Evolutionary conservation across 2,329 filamentous ascomycete species (phyloP).

Genomic region (Clarireedia hainanense): DNA sequence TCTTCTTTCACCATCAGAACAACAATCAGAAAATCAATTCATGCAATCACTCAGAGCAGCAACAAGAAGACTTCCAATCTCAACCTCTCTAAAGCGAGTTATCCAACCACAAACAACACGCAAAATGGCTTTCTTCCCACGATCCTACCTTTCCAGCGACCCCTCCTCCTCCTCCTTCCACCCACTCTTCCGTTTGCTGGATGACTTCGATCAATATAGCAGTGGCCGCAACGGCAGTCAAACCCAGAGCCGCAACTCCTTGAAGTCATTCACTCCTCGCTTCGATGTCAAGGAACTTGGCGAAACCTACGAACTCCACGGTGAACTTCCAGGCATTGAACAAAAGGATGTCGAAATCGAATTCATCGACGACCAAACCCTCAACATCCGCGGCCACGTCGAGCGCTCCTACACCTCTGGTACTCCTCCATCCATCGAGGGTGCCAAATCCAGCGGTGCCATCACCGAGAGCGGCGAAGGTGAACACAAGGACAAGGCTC

Average conservation of each 20-base stretch:
- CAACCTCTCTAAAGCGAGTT: conserved; percentile 8
- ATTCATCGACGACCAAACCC: conserved; percentile 68
- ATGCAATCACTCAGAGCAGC: conserved; percentile 8
- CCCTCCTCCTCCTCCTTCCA: conserved; percentile 40
- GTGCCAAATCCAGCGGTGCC: conserved; percentile 29
- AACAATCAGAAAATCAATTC: conserved; percentile 9
- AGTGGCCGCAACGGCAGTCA: conserved; percentile 9
- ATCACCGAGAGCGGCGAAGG: conserved; percentile 42
- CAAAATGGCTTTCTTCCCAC: conserved; percentile 56
- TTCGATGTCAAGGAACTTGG: conserved; percentile 71
- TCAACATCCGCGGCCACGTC: conserved; percentile 61
- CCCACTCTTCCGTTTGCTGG: conserved; percentile 56
- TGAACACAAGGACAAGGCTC: conserved; percentile 17
- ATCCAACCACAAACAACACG: conserved; percentile 23
- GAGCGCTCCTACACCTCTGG: conserved; percentile 54
- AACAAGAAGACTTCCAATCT: conserved; percentile 8
- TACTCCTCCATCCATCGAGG: conserved; percentile 38
- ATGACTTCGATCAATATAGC: conserved; percentile 54
- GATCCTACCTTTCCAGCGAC: conserved; percentile 33
- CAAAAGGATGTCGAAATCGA: conserved; percentile 71
- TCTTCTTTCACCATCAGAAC: conserved; percentile 7
- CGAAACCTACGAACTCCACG: conserved; percentile 65
- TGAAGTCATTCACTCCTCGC: conserved; percentile 58
- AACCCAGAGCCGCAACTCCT: conserved; percentile 14
- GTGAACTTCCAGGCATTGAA: conserved; percentile 68